These are phyloP conservation scores for Nemophila menziesii DNA, from an alignment of 257 asterid species.

Conservation along the genomic window DNA sequence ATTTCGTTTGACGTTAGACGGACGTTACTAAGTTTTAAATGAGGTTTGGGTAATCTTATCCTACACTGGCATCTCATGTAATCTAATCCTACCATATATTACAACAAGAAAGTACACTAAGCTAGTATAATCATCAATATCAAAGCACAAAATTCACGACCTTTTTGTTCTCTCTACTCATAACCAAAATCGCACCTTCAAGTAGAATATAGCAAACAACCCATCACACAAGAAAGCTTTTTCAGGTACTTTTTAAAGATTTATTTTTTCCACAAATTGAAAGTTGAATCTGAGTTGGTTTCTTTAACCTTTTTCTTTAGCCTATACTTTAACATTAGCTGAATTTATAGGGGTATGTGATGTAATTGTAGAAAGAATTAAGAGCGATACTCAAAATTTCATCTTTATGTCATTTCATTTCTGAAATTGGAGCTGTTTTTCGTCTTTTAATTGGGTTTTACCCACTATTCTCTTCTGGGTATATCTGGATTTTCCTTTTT, in stretches of 20 bases:
- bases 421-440: background rate
- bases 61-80: too few relatives aligned
- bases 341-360: too few relatives aligned
- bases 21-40: too few relatives aligned
- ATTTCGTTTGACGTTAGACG: too few relatives aligned
- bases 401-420: background rate
- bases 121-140: too few relatives aligned
- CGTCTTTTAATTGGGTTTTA: background rate
- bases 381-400: too few relatives aligned
- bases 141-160: background rate
- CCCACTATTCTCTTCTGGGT: background rate
- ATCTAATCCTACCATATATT: too few relatives aligned
- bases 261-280: too few relatives aligned
- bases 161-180: background rate
- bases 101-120: too few relatives aligned
- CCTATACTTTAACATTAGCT: background rate
- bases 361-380: too few relatives aligned
- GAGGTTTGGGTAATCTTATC: too few relatives aligned
- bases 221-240: background rate
- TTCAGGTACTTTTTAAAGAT: background rate
- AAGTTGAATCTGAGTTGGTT: background rate
- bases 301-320: background rate
- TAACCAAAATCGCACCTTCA: background rate
- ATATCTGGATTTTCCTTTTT: background rate
- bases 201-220: background rate